These are phyloP conservation scores for Aphanoascus verrucosus DNA, from an alignment of 2,329 filamentous ascomycete species.

Conservation along the genomic window DNA sequence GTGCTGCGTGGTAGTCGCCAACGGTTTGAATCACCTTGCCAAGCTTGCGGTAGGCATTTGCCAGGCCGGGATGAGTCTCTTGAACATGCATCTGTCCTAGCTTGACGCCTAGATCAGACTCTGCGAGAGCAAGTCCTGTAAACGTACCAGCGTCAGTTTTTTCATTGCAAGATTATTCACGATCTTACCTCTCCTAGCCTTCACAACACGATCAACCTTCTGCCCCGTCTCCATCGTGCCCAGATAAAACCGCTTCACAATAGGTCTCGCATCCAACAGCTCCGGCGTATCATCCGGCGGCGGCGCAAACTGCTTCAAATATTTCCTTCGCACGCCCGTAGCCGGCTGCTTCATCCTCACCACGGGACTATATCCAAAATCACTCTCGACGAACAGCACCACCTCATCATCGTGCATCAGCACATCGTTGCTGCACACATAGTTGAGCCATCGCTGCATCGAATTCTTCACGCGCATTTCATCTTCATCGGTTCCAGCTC, in stretches of 20 bases:
- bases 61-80: slow-evolving; percentile 78
- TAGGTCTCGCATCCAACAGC: slow-evolving; percentile 74
- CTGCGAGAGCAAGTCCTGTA: slow-evolving; percentile 74
- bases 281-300: slow-evolving; percentile 96
- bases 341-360: slow-evolving; percentile 93
- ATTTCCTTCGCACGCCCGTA: slow-evolving; percentile 86
- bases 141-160: not conserved
- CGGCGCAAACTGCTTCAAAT: slow-evolving; percentile 95
- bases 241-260: slow-evolving; percentile 92
- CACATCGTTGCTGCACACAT: slow-evolving; percentile 81
- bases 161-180: not conserved
- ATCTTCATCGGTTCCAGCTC: slow-evolving; percentile 91
- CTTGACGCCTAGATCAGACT: slow-evolving; percentile 89
- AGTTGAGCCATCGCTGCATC: slow-evolving; percentile 91
- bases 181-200: slow-evolving; percentile 68
- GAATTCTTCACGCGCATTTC: slow-evolving; percentile 77
- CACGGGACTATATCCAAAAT: slow-evolving; percentile 95
- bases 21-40: slow-evolving; percentile 87
- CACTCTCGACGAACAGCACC: slow-evolving; percentile 96
- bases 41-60: slow-evolving; percentile 86
- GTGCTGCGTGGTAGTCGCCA: slow-evolving; percentile 89
- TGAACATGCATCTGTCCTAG: slow-evolving; percentile 76
- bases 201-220: slow-evolving; percentile 90
- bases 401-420: slow-evolving; percentile 94
- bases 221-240: slow-evolving; percentile 95